phyloP scores from a whole-genome alignment of 202 grass and related monocot genomes.

The Hordeum pubiflorum region DNA sequence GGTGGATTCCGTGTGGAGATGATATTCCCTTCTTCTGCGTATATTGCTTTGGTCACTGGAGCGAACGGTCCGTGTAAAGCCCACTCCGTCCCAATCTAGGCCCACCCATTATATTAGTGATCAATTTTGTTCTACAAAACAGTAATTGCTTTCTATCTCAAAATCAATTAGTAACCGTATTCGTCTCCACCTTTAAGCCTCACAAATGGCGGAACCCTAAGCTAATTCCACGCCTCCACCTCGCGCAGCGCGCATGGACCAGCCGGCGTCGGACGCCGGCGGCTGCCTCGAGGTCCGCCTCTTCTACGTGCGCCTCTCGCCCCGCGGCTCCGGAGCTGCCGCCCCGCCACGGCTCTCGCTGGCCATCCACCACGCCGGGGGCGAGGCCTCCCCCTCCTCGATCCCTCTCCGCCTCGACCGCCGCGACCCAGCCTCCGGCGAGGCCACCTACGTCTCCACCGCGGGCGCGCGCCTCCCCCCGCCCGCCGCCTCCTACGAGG shows the following conservation, averaged over 20 bases:
- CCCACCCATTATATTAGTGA: too few species aligned
- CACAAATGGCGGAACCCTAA: conserved; percentile 33
- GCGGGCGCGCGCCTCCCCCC: conserved; percentile 5
- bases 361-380: conserved; percentile 18
- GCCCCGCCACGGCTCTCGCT: conserved; percentile 27
- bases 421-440: conserved; percentile 36
- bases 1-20: background rate
- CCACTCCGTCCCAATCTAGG: too few species aligned
- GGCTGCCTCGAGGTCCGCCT: conserved; percentile 38
- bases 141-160: too few species aligned
- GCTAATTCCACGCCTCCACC: background rate
- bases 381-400: background rate
- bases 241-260: conserved; percentile 24
- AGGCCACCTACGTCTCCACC: conserved; percentile 49
- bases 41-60: background rate
- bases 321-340: background rate
- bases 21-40: background rate
- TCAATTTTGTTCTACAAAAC: too few species aligned
- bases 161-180: background rate
- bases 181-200: background rate
- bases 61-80: too few species aligned
- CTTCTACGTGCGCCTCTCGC: conserved; percentile 48
- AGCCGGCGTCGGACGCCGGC: conserved; percentile 1
- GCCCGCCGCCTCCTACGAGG: conserved; percentile 20
- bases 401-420: conserved; percentile 54